These are phyloP conservation scores for Rhytidhysteron rufulum DNA, from an alignment of 2,329 filamentous ascomycete genomes.

Conservation along the genomic window DNA sequence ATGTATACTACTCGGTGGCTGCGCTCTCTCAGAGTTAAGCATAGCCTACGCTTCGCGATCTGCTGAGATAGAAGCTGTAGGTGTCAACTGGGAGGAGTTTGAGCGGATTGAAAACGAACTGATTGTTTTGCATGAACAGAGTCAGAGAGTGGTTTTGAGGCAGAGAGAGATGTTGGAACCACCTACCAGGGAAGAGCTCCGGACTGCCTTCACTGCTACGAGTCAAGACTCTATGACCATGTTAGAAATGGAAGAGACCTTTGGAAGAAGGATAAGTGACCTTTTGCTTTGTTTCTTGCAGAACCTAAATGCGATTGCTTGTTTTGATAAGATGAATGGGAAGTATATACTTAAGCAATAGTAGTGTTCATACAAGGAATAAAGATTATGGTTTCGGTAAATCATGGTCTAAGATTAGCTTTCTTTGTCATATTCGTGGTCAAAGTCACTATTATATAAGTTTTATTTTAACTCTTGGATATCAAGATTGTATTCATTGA, in stretches of 20 bases:
- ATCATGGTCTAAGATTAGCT: too few species aligned
- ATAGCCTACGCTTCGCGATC: neutral
- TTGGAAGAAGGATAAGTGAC: neutral
- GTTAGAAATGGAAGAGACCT: neutral
- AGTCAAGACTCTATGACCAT: neutral
- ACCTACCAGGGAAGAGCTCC: neutral
- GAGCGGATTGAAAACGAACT: neutral
- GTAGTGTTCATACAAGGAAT: neutral
- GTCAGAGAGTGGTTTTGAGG: neutral
- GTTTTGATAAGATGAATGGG: neutral
- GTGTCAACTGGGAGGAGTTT: neutral
- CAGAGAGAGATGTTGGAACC: neutral
- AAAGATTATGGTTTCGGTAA: too few species aligned
- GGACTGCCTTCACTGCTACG: neutral
- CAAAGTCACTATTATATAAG: too few species aligned
- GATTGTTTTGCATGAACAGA: neutral
- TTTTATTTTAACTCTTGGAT: too few species aligned
- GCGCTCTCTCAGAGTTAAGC: neutral
- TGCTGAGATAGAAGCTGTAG: neutral
- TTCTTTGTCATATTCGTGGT: too few species aligned
- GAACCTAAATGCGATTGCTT: neutral
- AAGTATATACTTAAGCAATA: neutral
- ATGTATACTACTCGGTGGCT: too few species aligned
- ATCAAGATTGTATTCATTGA: too few species aligned
- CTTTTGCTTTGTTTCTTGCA: neutral